These are phyloP conservation scores for Xerocomus brunneocitrinus DNA, from an alignment of 768 basidiomycete genomes.

Conservation along the genomic window DNA sequence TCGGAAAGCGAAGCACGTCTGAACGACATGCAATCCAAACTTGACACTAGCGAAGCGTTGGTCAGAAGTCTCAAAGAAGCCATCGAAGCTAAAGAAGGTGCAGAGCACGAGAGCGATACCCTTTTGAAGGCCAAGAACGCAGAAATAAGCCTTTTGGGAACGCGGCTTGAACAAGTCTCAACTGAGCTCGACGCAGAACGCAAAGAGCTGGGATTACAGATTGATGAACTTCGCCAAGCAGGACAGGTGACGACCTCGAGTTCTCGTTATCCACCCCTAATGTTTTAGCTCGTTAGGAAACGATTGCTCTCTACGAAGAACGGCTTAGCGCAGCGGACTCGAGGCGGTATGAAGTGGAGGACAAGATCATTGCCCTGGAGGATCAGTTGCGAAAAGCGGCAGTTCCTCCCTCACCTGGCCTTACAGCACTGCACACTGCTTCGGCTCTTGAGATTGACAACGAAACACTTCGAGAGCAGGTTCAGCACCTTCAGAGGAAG, in stretches of 20 bases:
- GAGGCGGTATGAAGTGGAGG: constrained; percentile 75
- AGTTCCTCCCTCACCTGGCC: constrained; percentile 32
- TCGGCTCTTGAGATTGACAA: constrained; percentile 93
- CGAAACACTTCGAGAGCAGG: constrained; percentile 84
- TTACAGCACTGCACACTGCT: constrained; percentile 38
- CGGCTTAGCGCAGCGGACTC: constrained; percentile 66
- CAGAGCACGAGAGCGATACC: constrained; percentile 46
- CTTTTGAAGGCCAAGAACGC: constrained; percentile 52
- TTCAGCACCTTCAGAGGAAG: constrained; percentile 81
- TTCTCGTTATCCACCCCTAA: not conserved
- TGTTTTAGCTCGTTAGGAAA: constrained; percentile 53
- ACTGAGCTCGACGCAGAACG: constrained; percentile 53
- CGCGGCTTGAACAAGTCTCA: constrained; percentile 42
- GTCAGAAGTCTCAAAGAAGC: constrained; percentile 48
- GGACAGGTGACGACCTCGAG: constrained; percentile 60
- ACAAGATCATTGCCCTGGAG: constrained; percentile 55
- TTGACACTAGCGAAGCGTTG: constrained; percentile 42
- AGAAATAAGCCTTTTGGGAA: constrained; percentile 55
- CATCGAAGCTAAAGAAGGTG: constrained; percentile 47
- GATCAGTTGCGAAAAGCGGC: constrained; percentile 37
- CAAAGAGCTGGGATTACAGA: constrained; percentile 61
- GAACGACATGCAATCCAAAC: constrained; percentile 39
- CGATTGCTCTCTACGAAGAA: constrained; percentile 93
- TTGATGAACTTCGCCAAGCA: constrained; percentile 82
- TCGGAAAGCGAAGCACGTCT: constrained; percentile 42